Evolutionary conservation across 2,329 filamentous ascomycete genomes (phyloP).

Genomic region (Metarhizium brunneum): DNA sequence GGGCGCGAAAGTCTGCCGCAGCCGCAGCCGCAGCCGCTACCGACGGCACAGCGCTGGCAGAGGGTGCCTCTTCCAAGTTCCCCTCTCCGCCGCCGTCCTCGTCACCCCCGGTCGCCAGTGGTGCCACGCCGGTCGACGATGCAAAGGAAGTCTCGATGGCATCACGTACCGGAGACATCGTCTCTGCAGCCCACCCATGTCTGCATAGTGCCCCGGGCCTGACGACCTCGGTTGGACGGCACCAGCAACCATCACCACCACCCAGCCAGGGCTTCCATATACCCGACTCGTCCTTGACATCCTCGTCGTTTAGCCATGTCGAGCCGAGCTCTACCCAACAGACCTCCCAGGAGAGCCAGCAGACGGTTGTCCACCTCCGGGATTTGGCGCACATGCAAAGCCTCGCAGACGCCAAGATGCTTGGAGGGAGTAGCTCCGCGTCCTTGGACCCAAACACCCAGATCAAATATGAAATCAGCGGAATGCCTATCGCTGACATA

Average conservation of each 20-base stretch:
- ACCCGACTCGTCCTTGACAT: slow-evolving; percentile 12
- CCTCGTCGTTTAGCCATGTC: background rate
- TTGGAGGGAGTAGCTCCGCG: slow-evolving; percentile 40
- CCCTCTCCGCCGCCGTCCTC: slow-evolving; percentile 47
- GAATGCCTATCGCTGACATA: slow-evolving; percentile 92
- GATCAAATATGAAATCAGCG: slow-evolving; percentile 85
- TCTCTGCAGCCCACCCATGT: slow-evolving; percentile 12
- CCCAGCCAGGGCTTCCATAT: slow-evolving; percentile 24
- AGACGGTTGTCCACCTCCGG: slow-evolving; percentile 65
- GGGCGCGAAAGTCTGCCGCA: background rate
- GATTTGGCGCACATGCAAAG: slow-evolving; percentile 87
- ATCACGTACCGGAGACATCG: slow-evolving; percentile 24
- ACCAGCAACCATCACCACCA: slow-evolving; percentile 26
- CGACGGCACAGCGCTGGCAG: slow-evolving; percentile 18
- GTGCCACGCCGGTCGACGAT: slow-evolving; percentile 29
- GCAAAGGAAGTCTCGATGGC: slow-evolving; percentile 39
- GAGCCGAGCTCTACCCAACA: slow-evolving; percentile 1
- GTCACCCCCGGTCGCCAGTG: slow-evolving; percentile 32
- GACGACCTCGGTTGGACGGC: slow-evolving; percentile 12
- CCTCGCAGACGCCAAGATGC: slow-evolving; percentile 70
- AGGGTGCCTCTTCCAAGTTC: slow-evolving; percentile 35
- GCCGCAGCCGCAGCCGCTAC: slow-evolving; percentile 1
- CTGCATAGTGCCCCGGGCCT: slow-evolving; percentile 7
- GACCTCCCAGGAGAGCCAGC: slow-evolving; percentile 20
- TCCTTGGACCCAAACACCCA: slow-evolving; percentile 39